Evolutionary conservation across 23 red algal species (phyloP), one percentile per base, ranked within the genome.

Genomic region (Agarophyton chilense): DNA sequence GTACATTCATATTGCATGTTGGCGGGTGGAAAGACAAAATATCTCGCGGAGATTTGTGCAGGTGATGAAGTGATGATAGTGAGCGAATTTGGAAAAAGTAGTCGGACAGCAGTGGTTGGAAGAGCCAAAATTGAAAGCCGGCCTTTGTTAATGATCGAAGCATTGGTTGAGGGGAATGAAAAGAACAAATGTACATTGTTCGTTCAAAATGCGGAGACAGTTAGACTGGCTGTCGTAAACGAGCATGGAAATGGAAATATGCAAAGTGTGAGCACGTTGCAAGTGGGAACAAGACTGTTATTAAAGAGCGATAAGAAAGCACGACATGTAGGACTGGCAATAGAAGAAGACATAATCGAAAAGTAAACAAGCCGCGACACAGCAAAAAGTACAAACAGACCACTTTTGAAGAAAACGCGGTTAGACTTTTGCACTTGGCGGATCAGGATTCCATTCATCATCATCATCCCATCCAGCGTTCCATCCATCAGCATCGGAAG

Each of bases 121-220:
- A 53, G 93, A 34, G 65, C 60, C 54, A 95, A 95, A 71, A 90
- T 90, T 53, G 93, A 95, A 51, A 77, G 52, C 16, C 42, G 93
- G 12, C 93, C 93, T 5, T 72, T 95, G 31, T 41, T 95, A 14
- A 73, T 95, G 38, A 73, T 91, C 24, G 77, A 73, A 40, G 73
- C 64, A 33, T 12, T 79, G 4, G 60, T 62, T 52, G 83, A 88
- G 57, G 83, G 36, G 1, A 51, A 71, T 14, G 61, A 79, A 7
- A 63, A 33, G 9, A 51, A 77, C 45, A 43, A 40, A 40, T 72
- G 70, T 31, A 81, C 52, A 18, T n/a, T 95, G 49, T 82, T 95
- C 55, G 55, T 95, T 16, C 93, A 95, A 54, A 95, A 95, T 54
- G 93, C 93, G 12, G 93, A 95, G 52, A 95, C 93, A 4, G 84